Evolutionary conservation across 2,329 filamentous ascomycete genomes (phyloP).

Genomic region (Chlorencoelia australis): DNA sequence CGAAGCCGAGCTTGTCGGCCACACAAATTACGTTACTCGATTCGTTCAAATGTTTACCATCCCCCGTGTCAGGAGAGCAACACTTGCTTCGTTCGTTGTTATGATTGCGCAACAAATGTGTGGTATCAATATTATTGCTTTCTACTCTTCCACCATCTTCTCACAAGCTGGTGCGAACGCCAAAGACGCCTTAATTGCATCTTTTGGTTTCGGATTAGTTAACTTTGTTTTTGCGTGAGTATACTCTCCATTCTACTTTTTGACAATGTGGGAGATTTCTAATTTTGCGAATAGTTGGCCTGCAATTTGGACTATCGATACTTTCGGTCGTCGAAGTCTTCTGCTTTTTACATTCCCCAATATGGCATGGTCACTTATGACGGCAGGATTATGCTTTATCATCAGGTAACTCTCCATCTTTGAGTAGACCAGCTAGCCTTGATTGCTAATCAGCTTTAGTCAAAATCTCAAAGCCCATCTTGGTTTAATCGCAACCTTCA

Average conservation of each 20-base stretch:
- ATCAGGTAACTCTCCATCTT: slow-evolving; percentile 31
- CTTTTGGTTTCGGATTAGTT: slow-evolving; percentile 53
- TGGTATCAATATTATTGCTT: slow-evolving; percentile 58
- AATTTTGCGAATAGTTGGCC: no score
- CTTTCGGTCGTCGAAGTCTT: slow-evolving; percentile 51
- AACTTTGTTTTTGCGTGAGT: slow-evolving; percentile 45
- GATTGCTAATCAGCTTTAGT: no score
- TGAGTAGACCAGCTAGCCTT: no score
- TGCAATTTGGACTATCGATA: slow-evolving; percentile 52
- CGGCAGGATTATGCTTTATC: slow-evolving; percentile 49
- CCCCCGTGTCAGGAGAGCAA: slow-evolving; percentile 60
- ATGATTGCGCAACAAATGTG: slow-evolving; percentile 45
- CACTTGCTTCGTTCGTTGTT: slow-evolving; percentile 64
- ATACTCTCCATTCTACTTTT: no score
- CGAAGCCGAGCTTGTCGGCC: slow-evolving; percentile 21
- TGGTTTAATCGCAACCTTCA: slow-evolving; percentile 47
- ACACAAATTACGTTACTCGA: slow-evolving; percentile 45
- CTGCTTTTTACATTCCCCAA: slow-evolving; percentile 57
- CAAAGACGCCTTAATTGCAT: slow-evolving; percentile 48
- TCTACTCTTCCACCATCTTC: slow-evolving; percentile 60
- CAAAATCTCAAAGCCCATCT: slow-evolving; percentile 37
- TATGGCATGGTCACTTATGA: slow-evolving; percentile 57
- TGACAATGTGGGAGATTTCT: no score
- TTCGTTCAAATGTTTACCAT: slow-evolving; percentile 59
- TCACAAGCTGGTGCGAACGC: slow-evolving; percentile 43